Evolutionary conservation across 768 basidiomycete species (phyloP).

Genomic region (Boletus reticulatus): DNA sequence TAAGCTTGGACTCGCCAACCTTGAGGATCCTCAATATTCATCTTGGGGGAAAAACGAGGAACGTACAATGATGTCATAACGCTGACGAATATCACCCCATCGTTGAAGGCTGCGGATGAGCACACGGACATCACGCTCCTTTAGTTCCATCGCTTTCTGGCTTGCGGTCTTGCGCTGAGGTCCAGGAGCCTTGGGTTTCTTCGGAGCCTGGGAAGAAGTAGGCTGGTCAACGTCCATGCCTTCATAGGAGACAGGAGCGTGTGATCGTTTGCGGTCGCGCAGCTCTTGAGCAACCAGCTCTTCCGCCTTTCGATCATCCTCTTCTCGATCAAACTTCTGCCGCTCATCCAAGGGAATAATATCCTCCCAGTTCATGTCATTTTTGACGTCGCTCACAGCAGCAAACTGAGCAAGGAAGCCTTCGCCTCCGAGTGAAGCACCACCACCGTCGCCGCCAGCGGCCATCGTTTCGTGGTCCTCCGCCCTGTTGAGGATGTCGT

Average conservation of each 20-base stretch:
- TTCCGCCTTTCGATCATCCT: constrained; percentile 70
- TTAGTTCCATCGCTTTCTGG: constrained; percentile 94
- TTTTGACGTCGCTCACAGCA: constrained; percentile 95
- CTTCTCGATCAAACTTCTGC: constrained; percentile 77
- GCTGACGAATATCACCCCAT: constrained; percentile 95
- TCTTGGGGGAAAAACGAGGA: not conserved
- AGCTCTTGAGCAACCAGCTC: constrained; percentile 67
- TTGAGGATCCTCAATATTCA: constrained; percentile 29
- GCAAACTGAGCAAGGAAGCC: constrained; percentile 95
- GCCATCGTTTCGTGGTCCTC: constrained; percentile 96
- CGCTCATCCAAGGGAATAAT: constrained; percentile 96
- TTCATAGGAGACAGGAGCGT: constrained; percentile 86
- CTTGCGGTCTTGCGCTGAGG: constrained; percentile 85
- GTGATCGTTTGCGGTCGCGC: constrained; percentile 76
- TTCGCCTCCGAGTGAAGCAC: constrained; percentile 95
- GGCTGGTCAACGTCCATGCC: constrained; percentile 91
- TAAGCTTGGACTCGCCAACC: constrained; percentile 87
- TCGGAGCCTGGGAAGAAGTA: constrained; percentile 54
- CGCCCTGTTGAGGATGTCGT: constrained; percentile 94
- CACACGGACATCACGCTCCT: constrained; percentile 95
- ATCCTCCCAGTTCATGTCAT: constrained; percentile 99
- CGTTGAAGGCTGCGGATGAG: constrained; percentile 92
- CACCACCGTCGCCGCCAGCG: constrained; percentile 76
- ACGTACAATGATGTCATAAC: constrained; percentile 92
- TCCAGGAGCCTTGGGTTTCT: constrained; percentile 72